Evolutionary conservation across 129 eudicot genomes (phyloP).

Genomic region (Centrapalus pauciflorus): DNA sequence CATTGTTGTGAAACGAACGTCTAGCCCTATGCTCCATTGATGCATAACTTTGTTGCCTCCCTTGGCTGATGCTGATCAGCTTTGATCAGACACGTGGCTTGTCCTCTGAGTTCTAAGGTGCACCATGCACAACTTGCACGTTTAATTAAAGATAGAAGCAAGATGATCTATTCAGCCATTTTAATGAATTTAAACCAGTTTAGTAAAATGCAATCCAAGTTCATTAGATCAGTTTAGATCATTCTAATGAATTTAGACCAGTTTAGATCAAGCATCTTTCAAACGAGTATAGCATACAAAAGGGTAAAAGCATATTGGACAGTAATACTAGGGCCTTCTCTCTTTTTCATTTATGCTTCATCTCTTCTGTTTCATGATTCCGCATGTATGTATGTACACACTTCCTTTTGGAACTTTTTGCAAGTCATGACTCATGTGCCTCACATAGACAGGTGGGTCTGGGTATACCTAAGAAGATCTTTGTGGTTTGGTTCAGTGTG

Average conservation of each 20-base stretch:
- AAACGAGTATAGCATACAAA: neutral
- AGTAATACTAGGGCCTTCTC: neutral
- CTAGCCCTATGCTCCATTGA: neutral
- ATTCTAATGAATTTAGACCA: no score
- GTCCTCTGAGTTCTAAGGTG: neutral
- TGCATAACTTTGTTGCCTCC: neutral
- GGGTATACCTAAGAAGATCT: no score
- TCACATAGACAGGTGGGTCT: no score
- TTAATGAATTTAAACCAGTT: neutral
- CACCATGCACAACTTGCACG: neutral
- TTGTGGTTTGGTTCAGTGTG: no score
- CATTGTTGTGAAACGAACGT: neutral
- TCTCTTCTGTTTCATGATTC: neutral
- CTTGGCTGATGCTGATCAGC: neutral
- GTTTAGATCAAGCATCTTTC: neutral
- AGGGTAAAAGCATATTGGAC: neutral
- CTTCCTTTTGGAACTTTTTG: no score
- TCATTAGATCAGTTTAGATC: no score
- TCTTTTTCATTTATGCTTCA: neutral
- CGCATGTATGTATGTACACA: neutral
- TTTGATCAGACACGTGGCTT: conserved; percentile 1
- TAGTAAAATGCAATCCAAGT: neutral
- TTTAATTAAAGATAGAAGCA: neutral
- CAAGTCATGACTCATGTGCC: no score
- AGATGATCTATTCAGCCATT: neutral